phyloP scores from a whole-genome alignment of 306 rosid species.

The Mimosa bimucronata region DNA sequence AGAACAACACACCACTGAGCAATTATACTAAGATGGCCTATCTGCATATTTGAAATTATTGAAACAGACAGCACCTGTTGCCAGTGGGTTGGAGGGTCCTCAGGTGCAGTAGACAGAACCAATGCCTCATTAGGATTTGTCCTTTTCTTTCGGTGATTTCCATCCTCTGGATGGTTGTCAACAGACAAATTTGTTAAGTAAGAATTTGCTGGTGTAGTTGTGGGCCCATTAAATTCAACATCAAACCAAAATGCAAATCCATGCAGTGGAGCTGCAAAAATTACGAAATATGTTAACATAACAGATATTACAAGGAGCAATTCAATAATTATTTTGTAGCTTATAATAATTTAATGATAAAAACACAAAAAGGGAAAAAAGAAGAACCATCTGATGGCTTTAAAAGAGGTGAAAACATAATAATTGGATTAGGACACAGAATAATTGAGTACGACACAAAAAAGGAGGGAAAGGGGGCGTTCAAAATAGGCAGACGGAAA shows the following conservation, averaged over 20 bases:
- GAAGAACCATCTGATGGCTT: neutral
- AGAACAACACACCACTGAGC: neutral
- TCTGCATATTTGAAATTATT: conserved; percentile 29
- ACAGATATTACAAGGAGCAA: conserved; percentile 5
- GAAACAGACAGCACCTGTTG: conserved; percentile 72
- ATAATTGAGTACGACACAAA: neutral
- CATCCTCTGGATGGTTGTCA: conserved; percentile 63
- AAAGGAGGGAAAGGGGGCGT: neutral
- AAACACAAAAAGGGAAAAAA: neutral
- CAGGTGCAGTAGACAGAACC: conserved; percentile 93
- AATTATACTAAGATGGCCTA: conserved; percentile 16
- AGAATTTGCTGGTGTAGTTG: conserved; percentile 48
- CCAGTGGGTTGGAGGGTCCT: conserved; percentile 99
- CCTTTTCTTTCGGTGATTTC: conserved; percentile 76
- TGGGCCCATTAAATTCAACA: conserved; percentile 86
- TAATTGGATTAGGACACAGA: neutral
- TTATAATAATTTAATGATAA: neutral
- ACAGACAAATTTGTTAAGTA: conserved; percentile 38
- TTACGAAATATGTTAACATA: conserved; percentile 25
- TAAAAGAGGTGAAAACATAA: neutral
- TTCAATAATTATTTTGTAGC: neutral
- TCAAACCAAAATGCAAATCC: conserved; percentile 99
- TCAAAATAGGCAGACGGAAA: conserved; percentile 7
- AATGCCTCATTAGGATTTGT: conserved; percentile 76
- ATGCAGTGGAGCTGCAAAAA: conserved; percentile 88